phyloP scores from a whole-genome alignment of 768 basidiomycete species.

The Phanerodontia chrysosporium region DNA sequence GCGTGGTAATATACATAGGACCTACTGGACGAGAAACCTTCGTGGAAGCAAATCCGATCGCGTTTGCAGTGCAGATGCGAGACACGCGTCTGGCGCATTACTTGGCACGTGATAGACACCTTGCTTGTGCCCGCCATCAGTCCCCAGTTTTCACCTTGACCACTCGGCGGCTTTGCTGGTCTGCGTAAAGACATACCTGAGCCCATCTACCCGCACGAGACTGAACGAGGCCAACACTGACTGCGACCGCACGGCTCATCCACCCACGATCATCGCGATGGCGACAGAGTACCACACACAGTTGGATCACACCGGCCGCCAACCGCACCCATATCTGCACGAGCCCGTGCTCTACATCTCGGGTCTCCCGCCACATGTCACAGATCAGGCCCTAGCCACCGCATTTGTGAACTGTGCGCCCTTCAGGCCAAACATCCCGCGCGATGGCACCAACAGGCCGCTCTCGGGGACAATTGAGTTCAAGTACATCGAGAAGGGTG shows the following conservation, averaged over 20 bases:
- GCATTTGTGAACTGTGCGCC: conserved; percentile 75
- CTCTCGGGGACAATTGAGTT: conserved; percentile 80
- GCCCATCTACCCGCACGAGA: not conserved
- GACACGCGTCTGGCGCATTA: not conserved
- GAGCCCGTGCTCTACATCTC: conserved; percentile 82
- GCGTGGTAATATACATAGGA: no score
- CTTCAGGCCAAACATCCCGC: conserved; percentile 72
- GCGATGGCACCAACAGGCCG: conserved; percentile 48
- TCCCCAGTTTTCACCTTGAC: conserved; percentile 4
- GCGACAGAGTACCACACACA: conserved; percentile 22
- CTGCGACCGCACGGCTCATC: not conserved
- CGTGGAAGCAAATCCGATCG: not conserved
- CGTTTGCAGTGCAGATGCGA: not conserved
- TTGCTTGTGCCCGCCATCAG: not conserved
- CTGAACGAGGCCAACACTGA: not conserved
- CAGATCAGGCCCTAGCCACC: conserved; percentile 72
- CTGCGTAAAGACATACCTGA: not conserved
- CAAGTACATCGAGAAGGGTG: conserved; percentile 79
- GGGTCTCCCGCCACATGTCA: conserved; percentile 65
- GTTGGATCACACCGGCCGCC: conserved; percentile 14
- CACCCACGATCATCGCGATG: conserved; percentile 20
- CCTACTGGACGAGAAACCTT: no score
- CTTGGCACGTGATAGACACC: not conserved
- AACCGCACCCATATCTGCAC: conserved; percentile 77
- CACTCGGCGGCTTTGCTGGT: not conserved